Evolutionary conservation across 2,329 filamentous ascomycete species (phyloP), one percentile per base, ranked within the genome.

Genomic region (Pyricularia sp.): DNA sequence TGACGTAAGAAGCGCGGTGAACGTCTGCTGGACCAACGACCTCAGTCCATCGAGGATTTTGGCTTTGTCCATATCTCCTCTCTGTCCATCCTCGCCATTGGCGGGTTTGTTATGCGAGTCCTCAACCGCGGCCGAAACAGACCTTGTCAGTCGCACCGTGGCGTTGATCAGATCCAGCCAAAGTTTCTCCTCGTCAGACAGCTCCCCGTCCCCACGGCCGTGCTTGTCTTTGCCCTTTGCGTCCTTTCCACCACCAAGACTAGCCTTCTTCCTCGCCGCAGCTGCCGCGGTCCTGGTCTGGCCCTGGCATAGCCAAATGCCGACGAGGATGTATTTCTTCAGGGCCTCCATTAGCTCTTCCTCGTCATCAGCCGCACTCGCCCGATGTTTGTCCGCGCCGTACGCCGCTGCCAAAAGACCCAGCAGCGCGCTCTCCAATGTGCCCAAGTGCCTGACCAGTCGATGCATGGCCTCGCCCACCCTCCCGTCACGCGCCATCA

Each of bases 301-400:
- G 1, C 90, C 88, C 78, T 96, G 92, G 74, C 95, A 98, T 14
- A 99, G 83, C 95, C 95, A 99, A 67, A 97, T 94, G 17, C 96
- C 95, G 1, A 99, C 92, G 72, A 93, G 90, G 1, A 90, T 88
- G 78, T 97, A 98, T 77, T 97, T 97, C 71, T 96, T 90, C 23
- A 99, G 81, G 0, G 90, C 89, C 69, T 88, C 86, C 4, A 97
- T 83, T 1, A 97, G 83, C 69, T 94, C 90, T 69, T 90, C 86
- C 0, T 90, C 87, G 0, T 91, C 86, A 71, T 90, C 87, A 5
- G 25, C 55, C 2, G n/a, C 55, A 26, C n/a, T 26, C n/a, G 11
- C 7, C 23, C 58, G 58, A 28, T 28, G n/a, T 10, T 23, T 6
- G 70, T 88, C 86, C 2, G 89, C 71, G 36, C 81, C 76, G 1